Conservation (phyloP, 2,329 filamentous ascomycete species). For the Metarhizium sp. region DNA sequence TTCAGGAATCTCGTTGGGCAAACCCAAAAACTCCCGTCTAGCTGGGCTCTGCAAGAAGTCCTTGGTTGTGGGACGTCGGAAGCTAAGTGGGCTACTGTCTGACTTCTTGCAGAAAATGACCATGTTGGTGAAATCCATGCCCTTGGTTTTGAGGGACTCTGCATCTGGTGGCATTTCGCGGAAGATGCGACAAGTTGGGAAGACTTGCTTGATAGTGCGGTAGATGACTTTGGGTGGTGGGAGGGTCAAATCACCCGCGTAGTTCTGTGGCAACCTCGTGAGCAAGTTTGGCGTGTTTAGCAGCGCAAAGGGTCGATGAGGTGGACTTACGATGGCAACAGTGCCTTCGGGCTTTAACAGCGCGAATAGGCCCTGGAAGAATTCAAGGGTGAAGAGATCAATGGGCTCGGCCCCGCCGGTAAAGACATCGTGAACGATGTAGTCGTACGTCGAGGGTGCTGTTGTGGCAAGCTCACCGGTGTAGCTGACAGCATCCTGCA, state of each 20-base stretch:
- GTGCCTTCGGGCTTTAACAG: slow-evolving; percentile 72
- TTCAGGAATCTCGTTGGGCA: slow-evolving; percentile 58
- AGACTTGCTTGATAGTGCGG: slow-evolving; percentile 71
- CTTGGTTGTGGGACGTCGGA: slow-evolving; percentile 51
- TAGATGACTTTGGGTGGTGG: slow-evolving; percentile 70
- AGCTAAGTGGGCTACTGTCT: slow-evolving; percentile 37
- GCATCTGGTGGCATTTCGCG: slow-evolving; percentile 58
- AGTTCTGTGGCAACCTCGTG: slow-evolving; percentile 53
- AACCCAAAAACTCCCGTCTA: slow-evolving; percentile 60
- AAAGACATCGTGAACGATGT: slow-evolving; percentile 96
- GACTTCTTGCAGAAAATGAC: slow-evolving; percentile 84
- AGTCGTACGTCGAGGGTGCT: slow-evolving; percentile 57
- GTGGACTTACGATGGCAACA: slow-evolving; percentile 67
- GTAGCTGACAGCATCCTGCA: slow-evolving; percentile 75
- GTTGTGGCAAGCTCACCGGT: slow-evolving; percentile 35
- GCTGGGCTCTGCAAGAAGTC: slow-evolving; percentile 69
- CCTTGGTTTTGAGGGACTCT: slow-evolving; percentile 35
- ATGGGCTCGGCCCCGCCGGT: slow-evolving; percentile 91
- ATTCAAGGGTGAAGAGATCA: slow-evolving; percentile 77
- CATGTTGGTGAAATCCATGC: slow-evolving; percentile 83
- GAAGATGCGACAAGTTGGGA: slow-evolving; percentile 86
- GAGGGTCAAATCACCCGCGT: slow-evolving; percentile 77
- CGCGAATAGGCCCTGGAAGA: slow-evolving; percentile 59
- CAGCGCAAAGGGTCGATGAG: background rate
- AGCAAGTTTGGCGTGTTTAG: background rate